Evolutionary conservation across 2,329 filamentous ascomycete genomes (phyloP).

Genomic region (Parafenestella ontariensis): DNA sequence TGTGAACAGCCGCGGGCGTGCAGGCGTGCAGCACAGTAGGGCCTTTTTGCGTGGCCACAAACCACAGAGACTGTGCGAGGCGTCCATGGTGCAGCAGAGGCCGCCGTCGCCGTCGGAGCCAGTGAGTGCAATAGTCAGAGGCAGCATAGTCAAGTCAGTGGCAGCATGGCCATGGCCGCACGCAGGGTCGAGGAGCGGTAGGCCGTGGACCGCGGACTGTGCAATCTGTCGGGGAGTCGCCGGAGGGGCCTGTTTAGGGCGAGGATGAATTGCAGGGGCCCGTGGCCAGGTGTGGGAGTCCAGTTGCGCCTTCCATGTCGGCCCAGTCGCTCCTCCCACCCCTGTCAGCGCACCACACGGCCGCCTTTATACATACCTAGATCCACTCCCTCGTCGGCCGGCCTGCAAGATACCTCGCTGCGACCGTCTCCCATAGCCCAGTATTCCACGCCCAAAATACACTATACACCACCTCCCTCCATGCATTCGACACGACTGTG

Average conservation of each 20-base stretch:
- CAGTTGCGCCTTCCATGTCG: slow-evolving; percentile 27
- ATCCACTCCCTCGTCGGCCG: slow-evolving; percentile 22
- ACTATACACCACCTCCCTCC: slow-evolving; percentile 6
- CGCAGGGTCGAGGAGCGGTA: slow-evolving; percentile 10
- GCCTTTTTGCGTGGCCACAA: no score
- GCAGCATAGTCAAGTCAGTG: neutral
- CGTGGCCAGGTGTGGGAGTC: slow-evolving; percentile 22
- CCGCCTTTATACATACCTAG: slow-evolving; percentile 29
- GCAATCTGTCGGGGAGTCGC: slow-evolving; percentile 32
- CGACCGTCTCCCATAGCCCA: neutral
- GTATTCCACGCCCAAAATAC: neutral
- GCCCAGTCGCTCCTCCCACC: slow-evolving; percentile 23
- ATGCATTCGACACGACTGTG: slow-evolving; percentile 30
- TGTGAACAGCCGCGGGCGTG: neutral
- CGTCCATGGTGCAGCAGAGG: neutral
- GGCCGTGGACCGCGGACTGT: slow-evolving; percentile 8
- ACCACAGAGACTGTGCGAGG: neutral
- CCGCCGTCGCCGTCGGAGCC: neutral
- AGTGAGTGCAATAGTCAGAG: no score
- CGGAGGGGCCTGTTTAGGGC: slow-evolving; percentile 24
- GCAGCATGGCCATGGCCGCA: slow-evolving; percentile 6
- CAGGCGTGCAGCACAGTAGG: no score
- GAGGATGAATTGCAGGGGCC: slow-evolving; percentile 16
- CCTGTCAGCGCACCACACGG: slow-evolving; percentile 22
- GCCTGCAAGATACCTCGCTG: neutral